Base-by-base conservation (phyloP, 441 rosid genomes). In the Populus trichocarpa region DNA sequence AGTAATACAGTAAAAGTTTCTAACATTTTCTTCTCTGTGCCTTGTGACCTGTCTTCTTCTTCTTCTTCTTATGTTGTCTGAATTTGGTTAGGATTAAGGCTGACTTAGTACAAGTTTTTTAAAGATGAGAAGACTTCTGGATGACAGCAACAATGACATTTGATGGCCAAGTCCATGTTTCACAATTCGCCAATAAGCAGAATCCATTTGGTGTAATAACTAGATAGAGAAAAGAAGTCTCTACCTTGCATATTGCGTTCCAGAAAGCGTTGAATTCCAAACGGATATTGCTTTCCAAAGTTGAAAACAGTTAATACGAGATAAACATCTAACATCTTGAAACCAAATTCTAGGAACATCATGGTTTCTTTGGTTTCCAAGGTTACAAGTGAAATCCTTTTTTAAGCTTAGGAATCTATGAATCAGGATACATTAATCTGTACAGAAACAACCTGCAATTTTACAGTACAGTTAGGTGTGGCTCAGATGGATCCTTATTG, bases 391-490 rank as follows among this genome's bases (percentile, higher is more conserved):
- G 81, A 68, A 50, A 46, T 67, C 73, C 57, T 57, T 36, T 77
- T 73, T 78, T 22, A 75, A 50, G 57, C 75, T 50, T 72, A n/a
- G 71, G 76, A 71, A 75, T 75, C 88, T 82, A 89, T 72, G 46
- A 83, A 75, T 78, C 78, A 79, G 82, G 78, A 73, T 81, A 80
- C 81, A 81, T 75, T 80, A 79, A 83, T 79, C 86, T 87, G 82
- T 89, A 89, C 92, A 89, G 79, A 67, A 84, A 78, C 78, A 73
- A 23, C 79, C 84, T 80, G 84, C 75, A 69, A 72, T 76, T 77
- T 72, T 75, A 76, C 77, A 77, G 75, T 68, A 81, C 85, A 80
- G 72, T 86, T 77, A 74, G 83, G 79, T 76, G 81, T 33, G 70
- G 84, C 86, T 84, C 74, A 63, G 82, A 67, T 80, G 71, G 79